Percentiles rank a stretch among this genome's conserved stretches.
phyloP scores from a whole-genome alignment of 805 yeast species.

The Metschnikowia orientalis region DNA sequence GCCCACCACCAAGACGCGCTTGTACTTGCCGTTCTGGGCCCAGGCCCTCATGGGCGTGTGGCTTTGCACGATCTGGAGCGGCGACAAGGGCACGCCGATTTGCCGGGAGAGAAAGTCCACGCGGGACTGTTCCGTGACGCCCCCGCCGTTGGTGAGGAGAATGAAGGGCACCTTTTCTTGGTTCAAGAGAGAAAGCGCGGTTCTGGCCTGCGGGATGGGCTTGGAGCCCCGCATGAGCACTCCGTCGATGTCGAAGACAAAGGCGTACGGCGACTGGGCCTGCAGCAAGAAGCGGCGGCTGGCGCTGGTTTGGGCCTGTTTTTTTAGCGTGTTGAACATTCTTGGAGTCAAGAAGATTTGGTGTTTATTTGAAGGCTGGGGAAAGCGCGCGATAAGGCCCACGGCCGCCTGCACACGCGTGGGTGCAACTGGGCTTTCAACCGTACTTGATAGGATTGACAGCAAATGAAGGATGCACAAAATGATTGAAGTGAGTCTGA shows the following conservation, averaged over 20 bases:
- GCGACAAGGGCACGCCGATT: slow-evolving; percentile 44
- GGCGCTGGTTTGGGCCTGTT: background rate
- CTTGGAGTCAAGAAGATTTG: too few species aligned
- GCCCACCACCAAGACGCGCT: slow-evolving; percentile 78
- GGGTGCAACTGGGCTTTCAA: too few species aligned
- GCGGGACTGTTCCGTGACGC: slow-evolving; percentile 61
- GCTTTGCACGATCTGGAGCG: slow-evolving; percentile 71
- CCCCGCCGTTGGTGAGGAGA: slow-evolving; percentile 90
- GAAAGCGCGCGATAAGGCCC: too few species aligned
- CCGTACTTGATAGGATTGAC: too few species aligned
- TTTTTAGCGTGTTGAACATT: background rate
- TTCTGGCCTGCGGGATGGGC: slow-evolving; percentile 61
- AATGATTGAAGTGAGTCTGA: too few species aligned
- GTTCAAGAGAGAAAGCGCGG: slow-evolving; percentile 54
- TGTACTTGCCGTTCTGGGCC: slow-evolving; percentile 40
- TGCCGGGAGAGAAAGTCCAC: slow-evolving; percentile 46
- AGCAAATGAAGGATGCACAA: too few species aligned
- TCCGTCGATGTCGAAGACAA: slow-evolving; percentile 70
- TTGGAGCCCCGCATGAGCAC: slow-evolving; percentile 72
- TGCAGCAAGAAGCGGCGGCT: background rate
- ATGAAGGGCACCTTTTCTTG: slow-evolving; percentile 64
- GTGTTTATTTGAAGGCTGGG: too few species aligned
- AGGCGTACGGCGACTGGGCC: slow-evolving; percentile 19
- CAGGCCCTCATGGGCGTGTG: slow-evolving; percentile 80
- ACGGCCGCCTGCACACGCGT: too few species aligned